Percentiles rank a stretch among this genome's conserved stretches.
Conservation (phyloP, 371 early-diverging fungal genomes). For the Rhizopus arrhizus region DNA sequence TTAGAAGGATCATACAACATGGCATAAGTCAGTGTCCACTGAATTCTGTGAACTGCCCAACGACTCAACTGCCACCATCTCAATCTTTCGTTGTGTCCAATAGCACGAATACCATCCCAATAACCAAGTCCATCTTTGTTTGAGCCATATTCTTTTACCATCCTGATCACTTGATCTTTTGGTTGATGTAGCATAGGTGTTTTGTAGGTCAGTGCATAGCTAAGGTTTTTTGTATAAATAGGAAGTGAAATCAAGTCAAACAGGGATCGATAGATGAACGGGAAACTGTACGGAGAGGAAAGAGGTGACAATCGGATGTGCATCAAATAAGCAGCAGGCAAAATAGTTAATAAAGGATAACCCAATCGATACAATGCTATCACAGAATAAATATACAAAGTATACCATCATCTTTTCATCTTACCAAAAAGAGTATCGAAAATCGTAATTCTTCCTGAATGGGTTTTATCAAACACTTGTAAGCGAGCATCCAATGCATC, state of each 20-base stretch:
- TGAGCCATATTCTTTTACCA: slow-evolving; percentile 33
- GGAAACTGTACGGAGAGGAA: slow-evolving; percentile 49
- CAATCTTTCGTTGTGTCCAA: slow-evolving; percentile 28
- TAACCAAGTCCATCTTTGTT: slow-evolving; percentile 33
- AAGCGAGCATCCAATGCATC: slow-evolving; percentile 20
- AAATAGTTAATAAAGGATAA: slow-evolving; percentile 40
- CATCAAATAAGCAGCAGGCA: slow-evolving; percentile 42
- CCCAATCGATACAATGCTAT: slow-evolving; percentile 43
- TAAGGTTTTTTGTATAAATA: slow-evolving; percentile 39
- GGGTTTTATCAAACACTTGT: slow-evolving; percentile 29
- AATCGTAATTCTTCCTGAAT: slow-evolving; percentile 36
- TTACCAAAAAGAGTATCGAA: slow-evolving; percentile 40
- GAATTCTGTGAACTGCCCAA: slow-evolving; percentile 42
- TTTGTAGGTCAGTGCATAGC: slow-evolving; percentile 24
- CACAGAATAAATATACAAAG: neutral
- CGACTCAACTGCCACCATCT: slow-evolving; percentile 41
- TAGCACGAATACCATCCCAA: slow-evolving; percentile 44
- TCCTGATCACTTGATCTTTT: slow-evolving; percentile 16
- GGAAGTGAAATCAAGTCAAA: slow-evolving; percentile 42
- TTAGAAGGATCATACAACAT: slow-evolving; percentile 47
- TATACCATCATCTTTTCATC: neutral
- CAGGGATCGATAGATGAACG: slow-evolving; percentile 45
- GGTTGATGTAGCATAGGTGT: slow-evolving; percentile 29
- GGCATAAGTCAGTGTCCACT: slow-evolving; percentile 48
- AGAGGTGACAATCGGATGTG: slow-evolving; percentile 46